Base-by-base conservation (phyloP, 352 stramenopile species). In the Phytopythium sindhum region DNA sequence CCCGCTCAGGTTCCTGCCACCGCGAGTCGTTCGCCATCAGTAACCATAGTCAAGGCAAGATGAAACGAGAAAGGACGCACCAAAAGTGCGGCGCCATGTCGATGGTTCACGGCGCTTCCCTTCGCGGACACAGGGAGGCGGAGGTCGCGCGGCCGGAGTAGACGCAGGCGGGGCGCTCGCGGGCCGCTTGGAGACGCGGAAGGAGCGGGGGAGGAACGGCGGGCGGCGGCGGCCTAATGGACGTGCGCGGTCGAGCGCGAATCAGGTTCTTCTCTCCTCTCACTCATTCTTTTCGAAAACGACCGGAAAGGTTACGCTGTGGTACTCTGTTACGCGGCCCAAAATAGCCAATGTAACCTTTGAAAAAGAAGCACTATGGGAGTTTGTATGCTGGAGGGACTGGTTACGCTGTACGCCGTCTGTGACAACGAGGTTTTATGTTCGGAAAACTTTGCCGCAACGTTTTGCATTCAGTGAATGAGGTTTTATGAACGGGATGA, bases 61-160 rank as follows among this genome's bases (percentile, higher is more conserved):
- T 31, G 23, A 54, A 48, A 23, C 42, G 8, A 48, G n/a, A 39
- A 70, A 26, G 52, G 47, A n/a, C 59, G 51, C 60, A 86, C 77
- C 66, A 62, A 47, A 80, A 80, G 59, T 83, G 65, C 55, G 77
- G 77, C 29, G 77, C 67, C 77, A 86, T 86, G 11, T 29, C 35
- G 15, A 28, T 12, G 24, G 28, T 12, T 55, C 23, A 61, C 48
- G 17, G 48, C 48, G 48, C 24, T 35, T 8, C 48, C 9, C 48
- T 31, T 37, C 11, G 10, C 8, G 31, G 29, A 42, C 28, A 29
- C 17, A 23, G 3, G 47, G 23, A 53, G 47, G 33, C 12, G 10
- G 12, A 10, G 23, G 11, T 28, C 23, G 47, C 0, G 26, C 10
- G 26, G 24, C 15, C 11, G 11, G 7, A 7, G 12, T 4, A 21